Base-by-base conservation (phyloP, 73 alveolate species). In the Tetrahymena borealis region DNA sequence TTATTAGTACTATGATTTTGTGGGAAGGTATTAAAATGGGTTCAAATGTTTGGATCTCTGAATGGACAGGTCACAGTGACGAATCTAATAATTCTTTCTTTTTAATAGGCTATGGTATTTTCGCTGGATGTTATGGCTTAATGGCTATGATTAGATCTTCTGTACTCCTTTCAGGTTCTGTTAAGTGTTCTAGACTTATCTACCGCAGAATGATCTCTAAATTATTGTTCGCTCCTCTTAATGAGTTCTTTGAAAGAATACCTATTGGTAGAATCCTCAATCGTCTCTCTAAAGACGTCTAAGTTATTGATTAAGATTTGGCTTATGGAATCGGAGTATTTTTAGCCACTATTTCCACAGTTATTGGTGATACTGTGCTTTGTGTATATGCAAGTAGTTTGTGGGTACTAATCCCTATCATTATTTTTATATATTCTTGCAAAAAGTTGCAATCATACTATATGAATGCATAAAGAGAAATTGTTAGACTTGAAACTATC, bases 251-350 rank as follows among this genome's bases (percentile, higher is more conserved):
- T 94, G 99, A 98, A 91, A 96, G 98, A 28, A 98, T 98, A 6
- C 99, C 99, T 28, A 93, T 98, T 11, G 99, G 99, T 1, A 98
- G 98, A 95, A 95, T 98, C 31, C 94, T 98, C 78, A 98, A 98
- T 94, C 96, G 99, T 78, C 95, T 98, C 91, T 95, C 99, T n/a
- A 98, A 97, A 96, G 99, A 96, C 92, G 91, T 92, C 28, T 94
- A 92, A 35, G 91, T 91, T 31, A 33, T 94, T 18, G 97, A 94
- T 28, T 39, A 78, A 35, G 97, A 92, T 78, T 37, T 92, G 11
- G 40, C 90, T 32, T 92, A 78, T 79, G 60, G 92, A 3, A 78
- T 92, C 38, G 90, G 92, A 0, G 90, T 92, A 16, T 79, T 92
- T 15, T 92, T 78, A 9, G 78, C 90, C 0, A 92, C 78, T 38